phyloP scores from a whole-genome alignment of 176 grass and related monocot genomes.

The Pontederia crassipes region DNA sequence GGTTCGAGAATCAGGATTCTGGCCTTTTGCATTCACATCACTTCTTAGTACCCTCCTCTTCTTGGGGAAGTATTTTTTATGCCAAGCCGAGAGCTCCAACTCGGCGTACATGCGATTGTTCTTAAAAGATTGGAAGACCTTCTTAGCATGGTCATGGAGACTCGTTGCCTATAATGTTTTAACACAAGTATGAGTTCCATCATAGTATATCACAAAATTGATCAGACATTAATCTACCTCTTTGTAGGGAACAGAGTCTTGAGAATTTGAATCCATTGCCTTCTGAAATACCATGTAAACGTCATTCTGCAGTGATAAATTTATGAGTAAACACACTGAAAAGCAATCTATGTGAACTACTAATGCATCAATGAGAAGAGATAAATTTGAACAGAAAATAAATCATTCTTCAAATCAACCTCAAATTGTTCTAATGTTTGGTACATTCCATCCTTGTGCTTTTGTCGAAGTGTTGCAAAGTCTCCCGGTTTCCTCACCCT shows the following conservation, averaged over 20 bases:
- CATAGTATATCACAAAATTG: not conserved
- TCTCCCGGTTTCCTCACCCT: constrained; percentile 45
- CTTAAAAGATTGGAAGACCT: constrained; percentile 47
- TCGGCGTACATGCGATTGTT: constrained; percentile 37
- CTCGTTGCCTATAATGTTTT: constrained; percentile 32
- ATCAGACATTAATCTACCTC: constrained; percentile 20
- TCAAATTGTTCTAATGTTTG: constrained; percentile 48
- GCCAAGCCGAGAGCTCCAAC: constrained; percentile 33
- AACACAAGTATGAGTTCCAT: not conserved
- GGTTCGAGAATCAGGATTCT: not conserved
- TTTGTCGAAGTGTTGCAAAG: constrained; percentile 61
- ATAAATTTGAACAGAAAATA: not conserved
- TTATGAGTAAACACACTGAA: not conserved
- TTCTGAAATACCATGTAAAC: constrained; percentile 56
- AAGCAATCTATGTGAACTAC: not conserved
- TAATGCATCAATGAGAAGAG: not conserved
- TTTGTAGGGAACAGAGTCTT: constrained; percentile 40
- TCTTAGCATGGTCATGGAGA: constrained; percentile 38
- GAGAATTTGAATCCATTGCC: constrained; percentile 45
- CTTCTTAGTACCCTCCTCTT: constrained; percentile 6
- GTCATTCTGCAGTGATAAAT: constrained; percentile 33
- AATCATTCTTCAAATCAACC: constrained; percentile 9
- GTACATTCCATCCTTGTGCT: constrained; percentile 66
- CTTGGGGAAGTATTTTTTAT: constrained; percentile 22
- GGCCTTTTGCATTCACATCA: not conserved